Percentiles rank a stretch among this genome's conserved stretches.
phyloP scores from a whole-genome alignment of 169 alveolate genomes.

The Plasmodium sp. region DNA sequence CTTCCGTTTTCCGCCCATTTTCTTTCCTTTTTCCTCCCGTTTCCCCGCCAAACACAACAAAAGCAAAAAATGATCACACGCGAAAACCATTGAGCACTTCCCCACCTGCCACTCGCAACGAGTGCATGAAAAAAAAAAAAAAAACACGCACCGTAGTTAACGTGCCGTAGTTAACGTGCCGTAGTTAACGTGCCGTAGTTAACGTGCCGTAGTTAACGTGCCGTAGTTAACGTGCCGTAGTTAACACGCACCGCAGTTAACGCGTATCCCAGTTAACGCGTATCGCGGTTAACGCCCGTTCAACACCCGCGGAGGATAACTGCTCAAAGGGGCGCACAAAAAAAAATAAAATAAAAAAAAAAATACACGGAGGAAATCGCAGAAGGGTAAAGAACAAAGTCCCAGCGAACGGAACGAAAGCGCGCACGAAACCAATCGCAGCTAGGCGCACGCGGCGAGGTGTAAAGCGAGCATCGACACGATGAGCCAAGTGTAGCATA shows the following conservation, averaged over 20 bases:
- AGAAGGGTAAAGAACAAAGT: background rate
- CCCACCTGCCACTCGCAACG: background rate
- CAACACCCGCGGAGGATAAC: background rate
- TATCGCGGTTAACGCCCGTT: background rate
- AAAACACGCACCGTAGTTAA: background rate
- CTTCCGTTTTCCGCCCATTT: too few species aligned
- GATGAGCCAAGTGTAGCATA: conserved; percentile 4
- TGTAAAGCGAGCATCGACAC: background rate
- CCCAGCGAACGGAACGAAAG: background rate
- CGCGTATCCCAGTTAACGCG: background rate
- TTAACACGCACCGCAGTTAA: background rate
- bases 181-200: background rate
- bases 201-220: too few species aligned
- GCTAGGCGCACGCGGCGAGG: background rate
- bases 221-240: too few species aligned
- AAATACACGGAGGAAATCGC: background rate
- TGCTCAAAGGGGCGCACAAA: background rate
- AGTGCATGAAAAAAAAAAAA: background rate
- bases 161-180: background rate
- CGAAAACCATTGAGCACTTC: background rate
- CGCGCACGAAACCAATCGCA: background rate
- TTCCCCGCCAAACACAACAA: background rate
- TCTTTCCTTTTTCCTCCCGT: background rate
- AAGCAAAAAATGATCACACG: background rate
- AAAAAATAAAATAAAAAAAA: background rate